A percentile compares a stretch with the other conserved stretches of the same genome.
Conservation (phyloP, 2,329 filamentous ascomycete species). For the Atkinsonella hypoxylon region DNA sequence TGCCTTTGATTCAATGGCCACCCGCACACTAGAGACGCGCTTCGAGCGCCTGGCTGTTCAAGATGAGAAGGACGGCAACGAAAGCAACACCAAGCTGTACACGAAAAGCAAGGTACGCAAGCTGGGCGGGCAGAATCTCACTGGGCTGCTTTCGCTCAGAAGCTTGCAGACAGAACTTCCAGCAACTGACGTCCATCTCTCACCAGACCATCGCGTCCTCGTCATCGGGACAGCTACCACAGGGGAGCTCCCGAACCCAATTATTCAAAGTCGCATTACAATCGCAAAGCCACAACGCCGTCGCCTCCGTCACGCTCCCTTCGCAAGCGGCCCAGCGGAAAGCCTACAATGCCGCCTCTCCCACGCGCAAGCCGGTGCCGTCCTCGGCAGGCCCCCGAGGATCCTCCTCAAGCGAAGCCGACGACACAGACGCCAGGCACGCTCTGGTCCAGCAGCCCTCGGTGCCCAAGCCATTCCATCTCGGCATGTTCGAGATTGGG, state of each 20-base stretch:
- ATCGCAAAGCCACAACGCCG: constrained; percentile 57
- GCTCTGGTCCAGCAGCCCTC: constrained; percentile 2
- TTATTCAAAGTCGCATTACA: constrained; percentile 80
- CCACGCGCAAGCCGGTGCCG: constrained; percentile 37
- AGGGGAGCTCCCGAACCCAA: constrained; percentile 57
- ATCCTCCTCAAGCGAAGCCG: constrained; percentile 36
- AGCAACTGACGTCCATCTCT: neutral
- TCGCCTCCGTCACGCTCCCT: constrained; percentile 54
- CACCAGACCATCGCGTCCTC: constrained; percentile 17
- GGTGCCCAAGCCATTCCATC: constrained; percentile 7
- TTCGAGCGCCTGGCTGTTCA: constrained; percentile 84
- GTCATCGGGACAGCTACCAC: constrained; percentile 30
- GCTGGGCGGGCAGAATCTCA: neutral
- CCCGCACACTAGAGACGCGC: constrained; percentile 69
- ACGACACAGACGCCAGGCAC: constrained; percentile 19
- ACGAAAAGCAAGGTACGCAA: constrained; percentile 63
- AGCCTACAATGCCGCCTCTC: constrained; percentile 34
- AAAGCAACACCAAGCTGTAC: constrained; percentile 36
- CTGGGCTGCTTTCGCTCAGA: neutral
- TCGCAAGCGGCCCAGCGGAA: constrained; percentile 52
- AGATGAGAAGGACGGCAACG: constrained; percentile 66
- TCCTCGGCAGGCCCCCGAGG: constrained; percentile 17
- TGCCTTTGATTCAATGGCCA: constrained; percentile 42
- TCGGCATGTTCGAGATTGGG: constrained; percentile 64
- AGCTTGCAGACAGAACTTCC: neutral